A percentile compares a stretch with the other conserved stretches of the same genome.
These are phyloP conservation scores for Gossypium schwendimanii DNA, from an alignment of 441 rosid genomes.

Conservation along the genomic window DNA sequence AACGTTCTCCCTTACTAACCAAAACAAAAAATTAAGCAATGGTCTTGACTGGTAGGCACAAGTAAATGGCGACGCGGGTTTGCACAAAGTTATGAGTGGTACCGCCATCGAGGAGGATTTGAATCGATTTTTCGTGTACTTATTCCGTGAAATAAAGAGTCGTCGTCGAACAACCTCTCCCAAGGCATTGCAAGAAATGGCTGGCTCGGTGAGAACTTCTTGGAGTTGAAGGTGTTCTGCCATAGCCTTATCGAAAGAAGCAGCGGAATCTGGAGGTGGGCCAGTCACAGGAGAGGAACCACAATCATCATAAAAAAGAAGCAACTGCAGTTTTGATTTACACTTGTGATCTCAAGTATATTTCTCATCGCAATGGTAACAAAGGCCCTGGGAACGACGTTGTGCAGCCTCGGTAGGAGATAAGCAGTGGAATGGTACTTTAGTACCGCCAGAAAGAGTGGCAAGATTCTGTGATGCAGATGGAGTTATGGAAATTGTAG, in stretches of 20 bases:
- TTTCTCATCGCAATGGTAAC: not conserved
- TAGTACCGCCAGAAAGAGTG: not conserved
- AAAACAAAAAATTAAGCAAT: not conserved
- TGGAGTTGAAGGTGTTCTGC: not conserved
- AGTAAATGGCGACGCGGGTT: not conserved
- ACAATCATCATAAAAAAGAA: not conserved
- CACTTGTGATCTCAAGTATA: not conserved
- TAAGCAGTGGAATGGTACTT: not conserved
- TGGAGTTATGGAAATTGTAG: not conserved
- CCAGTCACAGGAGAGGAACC: not conserved
- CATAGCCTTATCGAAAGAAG: not conserved
- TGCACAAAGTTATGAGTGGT: not conserved
- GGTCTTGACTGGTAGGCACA: not conserved
- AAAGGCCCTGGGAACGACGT: not conserved
- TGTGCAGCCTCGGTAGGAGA: not conserved
- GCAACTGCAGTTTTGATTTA: not conserved
- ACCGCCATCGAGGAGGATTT: not conserved
- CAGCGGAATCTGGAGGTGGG: not conserved
- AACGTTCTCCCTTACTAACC: not conserved
- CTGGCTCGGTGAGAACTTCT: not conserved
- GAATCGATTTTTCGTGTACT: not conserved
- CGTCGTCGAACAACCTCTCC: not conserved
- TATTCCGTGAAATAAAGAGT: not conserved
- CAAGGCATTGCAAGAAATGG: not conserved
- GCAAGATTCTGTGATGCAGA: not conserved